Conservation (phyloP, 1,284 basidiomycete species). For the Ceratobasidium sp. region DNA sequence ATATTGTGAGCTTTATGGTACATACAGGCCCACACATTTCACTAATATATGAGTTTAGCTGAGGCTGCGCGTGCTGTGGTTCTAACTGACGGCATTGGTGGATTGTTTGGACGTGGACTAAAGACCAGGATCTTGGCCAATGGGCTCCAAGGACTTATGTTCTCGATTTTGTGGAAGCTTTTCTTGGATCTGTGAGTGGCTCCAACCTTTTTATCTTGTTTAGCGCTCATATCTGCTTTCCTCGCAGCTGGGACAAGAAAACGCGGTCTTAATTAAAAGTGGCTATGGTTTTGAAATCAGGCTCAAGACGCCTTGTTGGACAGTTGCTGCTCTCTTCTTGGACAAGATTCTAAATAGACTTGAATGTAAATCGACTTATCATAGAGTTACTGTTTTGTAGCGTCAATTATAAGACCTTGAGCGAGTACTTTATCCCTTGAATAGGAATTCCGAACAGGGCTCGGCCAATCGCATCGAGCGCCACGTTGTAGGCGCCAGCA, state of each 20-base stretch:
- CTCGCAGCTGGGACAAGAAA: constrained; percentile 59
- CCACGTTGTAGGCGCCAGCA: constrained; percentile 17
- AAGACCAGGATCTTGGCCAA: constrained; percentile 88
- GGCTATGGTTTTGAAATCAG: too few species aligned
- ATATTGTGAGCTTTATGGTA: constrained; percentile 64
- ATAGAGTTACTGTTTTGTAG: too few species aligned
- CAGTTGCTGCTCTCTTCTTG: too few species aligned
- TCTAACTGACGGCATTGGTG: constrained; percentile 72
- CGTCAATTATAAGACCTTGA: too few species aligned
- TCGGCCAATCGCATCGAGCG: background rate
- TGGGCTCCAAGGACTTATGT: constrained; percentile 88
- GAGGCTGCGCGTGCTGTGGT: constrained; percentile 78
- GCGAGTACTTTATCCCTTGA: too few species aligned
- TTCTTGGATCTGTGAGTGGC: constrained; percentile 89
- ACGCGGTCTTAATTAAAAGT: constrained; percentile 52
- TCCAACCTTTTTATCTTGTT: too few species aligned
- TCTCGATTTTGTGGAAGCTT: constrained; percentile 86
- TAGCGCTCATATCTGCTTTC: too few species aligned
- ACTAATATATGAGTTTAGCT: constrained; percentile 49
- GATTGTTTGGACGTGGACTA: constrained; percentile 84
- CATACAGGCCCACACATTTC: background rate
- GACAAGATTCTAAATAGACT: background rate
- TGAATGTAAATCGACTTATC: too few species aligned
- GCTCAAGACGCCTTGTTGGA: too few species aligned
- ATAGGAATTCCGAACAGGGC: too few species aligned